Conservation (phyloP, 164 flowering plant genomes). For the Houttuynia cordata region DNA sequence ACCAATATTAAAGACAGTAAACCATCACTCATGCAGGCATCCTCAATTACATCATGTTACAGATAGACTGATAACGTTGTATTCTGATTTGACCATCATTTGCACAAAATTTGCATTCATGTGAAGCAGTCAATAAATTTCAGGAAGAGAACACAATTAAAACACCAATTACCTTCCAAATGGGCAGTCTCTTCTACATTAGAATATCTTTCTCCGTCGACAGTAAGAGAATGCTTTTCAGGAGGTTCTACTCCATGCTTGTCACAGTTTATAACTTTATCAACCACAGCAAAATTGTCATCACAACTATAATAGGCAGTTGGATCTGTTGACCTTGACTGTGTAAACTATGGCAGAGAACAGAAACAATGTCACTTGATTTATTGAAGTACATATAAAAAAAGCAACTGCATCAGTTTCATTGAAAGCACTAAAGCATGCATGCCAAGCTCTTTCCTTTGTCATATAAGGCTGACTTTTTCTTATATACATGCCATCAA, state of each 20-base stretch:
- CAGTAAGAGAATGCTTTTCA: not conserved
- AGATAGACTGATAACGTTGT: not conserved
- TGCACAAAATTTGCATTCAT: not conserved
- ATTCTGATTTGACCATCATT: not conserved
- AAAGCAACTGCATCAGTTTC: not conserved
- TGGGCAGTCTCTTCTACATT: not conserved
- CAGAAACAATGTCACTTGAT: not conserved
- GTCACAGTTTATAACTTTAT: slow-evolving; percentile 21
- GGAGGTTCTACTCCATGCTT: slow-evolving; percentile 8
- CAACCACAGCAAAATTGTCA: slow-evolving; percentile 32
- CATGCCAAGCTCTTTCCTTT: not conserved
- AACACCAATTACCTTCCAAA: slow-evolving; percentile 6
- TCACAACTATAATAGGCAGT: slow-evolving; percentile 46
- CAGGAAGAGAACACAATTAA: too few species aligned
- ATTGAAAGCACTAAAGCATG: not conserved
- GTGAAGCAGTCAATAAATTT: not conserved
- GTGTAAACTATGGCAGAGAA: slow-evolving; percentile 2
- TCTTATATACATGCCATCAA: too few species aligned
- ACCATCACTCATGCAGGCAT: not conserved
- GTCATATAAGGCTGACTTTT: not conserved
- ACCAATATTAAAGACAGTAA: too few species aligned
- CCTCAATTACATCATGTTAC: not conserved
- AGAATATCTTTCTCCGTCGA: not conserved
- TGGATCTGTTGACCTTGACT: slow-evolving; percentile 30
- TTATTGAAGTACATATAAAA: not conserved